Evolutionary conservation across 257 asterid species (phyloP), one percentile per base, ranked within the genome.

Genomic region (Fraxinus cuspidata): DNA sequence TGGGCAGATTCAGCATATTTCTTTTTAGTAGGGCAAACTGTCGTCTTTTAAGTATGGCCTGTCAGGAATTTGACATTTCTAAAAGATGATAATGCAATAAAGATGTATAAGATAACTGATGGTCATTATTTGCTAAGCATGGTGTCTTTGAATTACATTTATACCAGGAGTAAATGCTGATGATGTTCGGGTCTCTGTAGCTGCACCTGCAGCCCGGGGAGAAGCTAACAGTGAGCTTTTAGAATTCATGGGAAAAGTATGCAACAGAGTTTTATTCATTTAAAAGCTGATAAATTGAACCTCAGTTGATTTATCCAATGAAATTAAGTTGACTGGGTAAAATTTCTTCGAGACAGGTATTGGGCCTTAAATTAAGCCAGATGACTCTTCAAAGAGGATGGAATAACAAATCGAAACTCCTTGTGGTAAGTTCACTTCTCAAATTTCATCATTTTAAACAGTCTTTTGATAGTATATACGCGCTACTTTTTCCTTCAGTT

Each of bases 321-420:
- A 8, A 66, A 5, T 35, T 11, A 19, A 70, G 73, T 82, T 87
- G 68, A 85, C 74, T 58, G 44, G 72, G 73, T 66, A 28, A 27
- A 70, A n/a, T 42, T 70, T 74, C 56, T 40, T 78, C 73, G 84
- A 73, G 37, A 77, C 88, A 96, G 99, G 97, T 96, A 58, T 79
- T 96, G 90, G 96, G 97, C 85, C 85, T 96, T 82, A 96, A 92
- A 80, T 77, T 93, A 87, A 92, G 95, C 89, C 99, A 93, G 92
- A 96, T 96, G 99, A 93, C 98, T 65, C 99, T 96, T 83, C 98
- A 90, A 81, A 90, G 99, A 79, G 98, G 99, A 74, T 96, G 99
- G 99, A 96, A 93, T 85, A 96, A 92, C 89, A 96, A 96, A 88
- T 96, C 99, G 72, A 96, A 96, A 90, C 99, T 96, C 83, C 93